Percentiles rank a stretch among this genome's conserved stretches.
These are phyloP conservation scores for Daldinia eschscholtzii DNA, from an alignment of 2,329 filamentous ascomycete species.

Conservation along the genomic window DNA sequence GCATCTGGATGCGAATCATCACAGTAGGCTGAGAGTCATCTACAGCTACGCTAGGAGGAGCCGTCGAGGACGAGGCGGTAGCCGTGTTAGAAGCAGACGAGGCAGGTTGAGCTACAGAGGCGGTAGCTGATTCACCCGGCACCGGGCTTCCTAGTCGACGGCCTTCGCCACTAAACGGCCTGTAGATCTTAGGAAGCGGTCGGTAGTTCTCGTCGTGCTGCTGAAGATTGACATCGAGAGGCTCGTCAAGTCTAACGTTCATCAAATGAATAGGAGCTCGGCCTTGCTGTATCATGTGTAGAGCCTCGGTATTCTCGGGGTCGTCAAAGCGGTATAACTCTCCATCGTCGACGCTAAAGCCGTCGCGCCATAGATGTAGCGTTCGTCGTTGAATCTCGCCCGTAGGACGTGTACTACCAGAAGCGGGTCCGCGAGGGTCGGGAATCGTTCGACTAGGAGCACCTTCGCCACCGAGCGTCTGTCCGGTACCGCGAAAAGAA, in stretches of 20 bases:
- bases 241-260: constrained; percentile 79
- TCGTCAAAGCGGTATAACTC: constrained; percentile 83
- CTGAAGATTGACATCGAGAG: constrained; percentile 82
- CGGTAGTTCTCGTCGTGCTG: constrained; percentile 82
- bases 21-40: constrained; percentile 77
- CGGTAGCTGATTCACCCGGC: constrained; percentile 66
- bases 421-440: constrained; percentile 63
- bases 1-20: constrained; percentile 81
- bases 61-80: constrained; percentile 47
- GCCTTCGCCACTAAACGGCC: constrained; percentile 78
- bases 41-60: constrained; percentile 55
- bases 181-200: constrained; percentile 79
- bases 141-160: constrained; percentile 82
- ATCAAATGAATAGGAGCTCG: constrained; percentile 83
- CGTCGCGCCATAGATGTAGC: constrained; percentile 85
- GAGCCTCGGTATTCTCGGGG: constrained; percentile 76
- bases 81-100: constrained; percentile 52
- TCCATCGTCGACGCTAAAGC: constrained; percentile 88
- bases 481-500: constrained; percentile 77
- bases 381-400: constrained; percentile 71
- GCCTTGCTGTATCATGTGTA: constrained; percentile 81
- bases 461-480: constrained; percentile 84
- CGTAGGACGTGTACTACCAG: constrained; percentile 50
- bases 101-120: constrained; percentile 50
- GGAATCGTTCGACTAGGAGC: constrained; percentile 76